Evolutionary conservation across 768 basidiomycete species (phyloP).

Genomic region (Hypsizygus marmoreus): DNA sequence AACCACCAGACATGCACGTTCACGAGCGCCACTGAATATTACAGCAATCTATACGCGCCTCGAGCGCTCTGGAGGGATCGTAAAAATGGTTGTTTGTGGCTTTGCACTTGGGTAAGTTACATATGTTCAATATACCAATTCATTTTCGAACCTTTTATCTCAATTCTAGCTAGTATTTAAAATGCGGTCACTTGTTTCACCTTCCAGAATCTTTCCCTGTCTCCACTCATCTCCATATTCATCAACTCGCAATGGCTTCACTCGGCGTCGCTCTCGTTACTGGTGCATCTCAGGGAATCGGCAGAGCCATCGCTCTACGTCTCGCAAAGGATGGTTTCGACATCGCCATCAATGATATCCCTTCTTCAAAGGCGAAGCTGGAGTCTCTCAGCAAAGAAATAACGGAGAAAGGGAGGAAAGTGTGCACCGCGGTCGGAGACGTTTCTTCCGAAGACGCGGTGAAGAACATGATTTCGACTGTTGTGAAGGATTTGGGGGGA

Average conservation of each 20-base stretch:
- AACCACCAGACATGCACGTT: no score
- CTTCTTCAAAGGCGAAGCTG: slow-evolving; percentile 11
- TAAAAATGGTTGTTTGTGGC: no score
- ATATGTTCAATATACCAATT: no score
- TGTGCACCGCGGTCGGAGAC: slow-evolving; percentile 24
- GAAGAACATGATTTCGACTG: slow-evolving; percentile 29
- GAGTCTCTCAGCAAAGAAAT: slow-evolving; percentile 14
- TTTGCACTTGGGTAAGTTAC: no score
- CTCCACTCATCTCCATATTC: no score
- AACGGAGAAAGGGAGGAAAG: slow-evolving; percentile 11
- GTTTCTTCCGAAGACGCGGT: slow-evolving; percentile 37
- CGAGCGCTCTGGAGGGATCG: no score
- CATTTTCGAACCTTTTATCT: no score
- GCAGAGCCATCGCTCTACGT: slow-evolving; percentile 41
- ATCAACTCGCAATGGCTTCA: slow-evolving; percentile 7
- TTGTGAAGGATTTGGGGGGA: slow-evolving; percentile 20
- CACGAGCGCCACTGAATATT: no score
- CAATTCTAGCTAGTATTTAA: no score
- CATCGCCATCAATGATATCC: slow-evolving; percentile 39
- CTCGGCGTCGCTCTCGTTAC: slow-evolving; percentile 21
- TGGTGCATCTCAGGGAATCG: slow-evolving; percentile 39
- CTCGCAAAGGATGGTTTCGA: slow-evolving; percentile 45
- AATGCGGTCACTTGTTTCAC: no score
- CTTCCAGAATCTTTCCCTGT: no score
- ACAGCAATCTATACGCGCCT: no score